A percentile compares a stretch with the other conserved stretches of the same genome.
Evolutionary conservation across 805 yeast genomes (phyloP).

Genomic region (Barnettozyma siamensis): DNA sequence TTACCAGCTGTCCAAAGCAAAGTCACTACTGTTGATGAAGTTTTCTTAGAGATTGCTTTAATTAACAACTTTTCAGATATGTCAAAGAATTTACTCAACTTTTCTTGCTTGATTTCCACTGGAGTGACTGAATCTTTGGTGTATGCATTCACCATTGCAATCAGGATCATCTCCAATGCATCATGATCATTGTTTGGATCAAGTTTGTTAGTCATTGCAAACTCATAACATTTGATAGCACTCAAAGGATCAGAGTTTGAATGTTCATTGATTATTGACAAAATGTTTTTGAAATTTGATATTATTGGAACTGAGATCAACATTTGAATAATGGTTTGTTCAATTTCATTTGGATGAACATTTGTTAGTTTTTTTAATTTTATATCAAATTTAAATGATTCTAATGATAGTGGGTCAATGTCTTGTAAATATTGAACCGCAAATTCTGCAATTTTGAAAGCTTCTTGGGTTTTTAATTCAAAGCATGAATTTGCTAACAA

Average conservation of each 20-base stretch:
- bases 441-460: constrained; percentile 17
- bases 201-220: constrained; percentile 29
- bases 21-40: constrained; percentile 29
- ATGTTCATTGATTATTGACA: constrained; percentile 26
- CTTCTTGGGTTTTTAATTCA: constrained; percentile 16
- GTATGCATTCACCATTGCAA: constrained; percentile 27
- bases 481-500: constrained; percentile 26
- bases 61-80: constrained; percentile 25
- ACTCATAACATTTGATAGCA: constrained; percentile 31
- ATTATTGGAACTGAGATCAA: constrained; percentile 26
- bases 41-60: constrained; percentile 23
- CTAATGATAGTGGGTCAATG: constrained; percentile 25
- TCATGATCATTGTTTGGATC: constrained; percentile 23
- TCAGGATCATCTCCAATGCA: constrained; percentile 17
- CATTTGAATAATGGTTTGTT: constrained; percentile 32
- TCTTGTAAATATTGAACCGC: constrained; percentile 23
- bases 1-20: constrained; percentile 37
- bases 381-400: constrained; percentile 27
- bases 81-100: constrained; percentile 22
- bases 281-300: constrained; percentile 19
- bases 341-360: constrained; percentile 12
- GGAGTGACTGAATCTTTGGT: constrained; percentile 24
- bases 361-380: constrained; percentile 18
- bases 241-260: constrained; percentile 20
- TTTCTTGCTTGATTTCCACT: constrained; percentile 18